Evolutionary conservation across 192 early-diverging fungal genomes (phyloP), one percentile per base, ranked within the genome.

Genomic region (Linnemannia exigua): DNA sequence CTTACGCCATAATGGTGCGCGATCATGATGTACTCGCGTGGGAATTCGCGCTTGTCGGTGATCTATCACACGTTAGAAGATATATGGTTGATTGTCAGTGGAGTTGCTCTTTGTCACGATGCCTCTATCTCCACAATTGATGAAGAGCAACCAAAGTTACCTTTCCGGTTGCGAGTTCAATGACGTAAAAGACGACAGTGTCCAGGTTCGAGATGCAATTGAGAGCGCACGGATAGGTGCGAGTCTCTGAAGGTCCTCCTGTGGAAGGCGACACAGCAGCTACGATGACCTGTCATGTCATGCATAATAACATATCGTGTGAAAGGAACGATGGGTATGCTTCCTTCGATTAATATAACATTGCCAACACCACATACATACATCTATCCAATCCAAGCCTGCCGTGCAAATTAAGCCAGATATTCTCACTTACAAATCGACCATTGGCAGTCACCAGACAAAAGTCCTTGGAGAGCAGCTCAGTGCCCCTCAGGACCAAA

Each of bases 1-100:
- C 92, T 91, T 14, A 95, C 95, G 33, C 95, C 95, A 20, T 89
- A 83, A 71, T 95, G 94, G 70, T 95, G 88, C 3, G 90, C 70
- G 28, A 95, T 84, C 44, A 89, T 89, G 48, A 96, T 92, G 74
- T 90, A 93, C 51, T 96, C 95, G 66, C 85, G 87, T 54, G 88
- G 75, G 78, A 91, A 94, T 0, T 79, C 89, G 1, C 87, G 82
- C 52, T 88, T 88, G 63, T 95, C 93, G 3, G 82, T 35, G 17
- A 93, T 89, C 93, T 95, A 87, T 36, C 52, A 6, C 16, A 51
- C 20, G 31, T 11, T 19, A n/a, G 48, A 20, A 61, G 11, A 74
- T 58, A 16, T 50, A 44, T 35, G 70, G 7, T 5, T 83, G 47
- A 76, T 25, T 33, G 61, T 47, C 12, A 88, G 25, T n/a, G 15